Base-by-base conservation (phyloP, 176 grass and related monocot genomes). In the Ananas comosus region DNA sequence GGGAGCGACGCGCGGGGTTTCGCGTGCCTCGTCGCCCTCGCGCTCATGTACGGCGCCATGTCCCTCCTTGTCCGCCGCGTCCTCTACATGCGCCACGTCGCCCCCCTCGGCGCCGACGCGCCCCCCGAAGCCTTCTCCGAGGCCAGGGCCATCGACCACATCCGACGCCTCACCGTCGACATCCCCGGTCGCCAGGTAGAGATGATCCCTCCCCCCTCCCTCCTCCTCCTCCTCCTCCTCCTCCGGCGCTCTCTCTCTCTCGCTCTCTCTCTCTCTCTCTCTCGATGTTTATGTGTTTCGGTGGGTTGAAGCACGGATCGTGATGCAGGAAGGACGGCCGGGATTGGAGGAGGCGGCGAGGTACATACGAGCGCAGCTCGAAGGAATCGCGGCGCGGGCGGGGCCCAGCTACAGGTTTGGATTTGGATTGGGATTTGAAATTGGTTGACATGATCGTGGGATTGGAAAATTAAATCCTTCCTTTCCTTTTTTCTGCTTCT, bases 71-170 rank as follows among this genome's bases (percentile, higher is more conserved):
- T 71, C 42, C 90, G 92, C 81, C 65, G 51, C 70, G 76, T 81
- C 81, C 79, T 92, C 73, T 86, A 97, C 81, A 97, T 87, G 86
- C 84, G 82, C 76, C 93, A 97, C 74, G 88, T 97, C 58, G 13
- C 70, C 49, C 93, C 93, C 17, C 84, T 97, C 28, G 84, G 69
- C 9, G 12, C 54, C 64, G 81, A 85, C 74, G 86, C 93, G 24
- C 82, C 84, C 9, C 68, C 21, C 11, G 75, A 67, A 50, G 71
- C 64, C 3, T 97, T 97, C 82, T 85, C 93, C 59, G 93, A 97
- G 81, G 89, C 86, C 10, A 86, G 89, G 51, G 86, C 77, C 52
- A 76, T 97, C 50, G 79, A 85, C 11, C 93, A 97, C 80, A 74
- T 97, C 64, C 86, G 54, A 9, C 74, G 71, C 57, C 93, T 97